phyloP scores from a whole-genome alignment of 2,329 filamentous ascomycete species.

The Chrysoporthe austroafricana region DNA sequence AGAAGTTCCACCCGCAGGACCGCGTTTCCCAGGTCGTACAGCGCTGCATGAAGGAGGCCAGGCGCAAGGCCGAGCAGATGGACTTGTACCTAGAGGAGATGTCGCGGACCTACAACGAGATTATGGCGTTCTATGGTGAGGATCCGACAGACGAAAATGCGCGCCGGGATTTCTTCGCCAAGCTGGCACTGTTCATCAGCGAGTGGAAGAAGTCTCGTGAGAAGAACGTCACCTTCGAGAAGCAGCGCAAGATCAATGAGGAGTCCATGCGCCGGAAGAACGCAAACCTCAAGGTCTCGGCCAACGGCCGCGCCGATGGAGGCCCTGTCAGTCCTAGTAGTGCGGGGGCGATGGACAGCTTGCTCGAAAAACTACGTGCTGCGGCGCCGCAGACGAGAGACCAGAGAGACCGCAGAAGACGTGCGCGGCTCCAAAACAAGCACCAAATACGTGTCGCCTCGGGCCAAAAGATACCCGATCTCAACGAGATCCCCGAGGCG shows the following conservation, averaged over 20 bases:
- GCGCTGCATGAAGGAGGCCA: slow-evolving; percentile 92
- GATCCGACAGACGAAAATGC: slow-evolving; percentile 90
- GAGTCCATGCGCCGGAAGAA: slow-evolving; percentile 91
- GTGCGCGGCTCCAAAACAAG: slow-evolving; percentile 85
- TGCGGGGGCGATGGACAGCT: slow-evolving; percentile 92
- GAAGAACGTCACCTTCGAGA: slow-evolving; percentile 86
- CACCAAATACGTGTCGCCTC: slow-evolving; percentile 89
- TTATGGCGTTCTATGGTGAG: slow-evolving; percentile 96
- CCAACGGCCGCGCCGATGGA: slow-evolving; percentile 46
- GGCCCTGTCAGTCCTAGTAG: slow-evolving; percentile 68
- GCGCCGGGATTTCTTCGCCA: slow-evolving; percentile 92
- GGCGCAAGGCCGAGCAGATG: slow-evolving; percentile 95
- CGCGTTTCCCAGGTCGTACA: slow-evolving; percentile 91
- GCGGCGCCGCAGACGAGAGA: slow-evolving; percentile 89
- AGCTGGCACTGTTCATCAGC: slow-evolving; percentile 84
- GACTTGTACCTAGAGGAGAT: slow-evolving; percentile 92
- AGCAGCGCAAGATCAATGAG: slow-evolving; percentile 82
- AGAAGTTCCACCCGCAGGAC: slow-evolving; percentile 97
- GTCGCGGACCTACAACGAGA: slow-evolving; percentile 87
- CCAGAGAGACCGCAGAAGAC: slow-evolving; percentile 83
- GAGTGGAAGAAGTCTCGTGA: slow-evolving; percentile 97
- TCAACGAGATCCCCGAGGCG: slow-evolving; percentile 63
- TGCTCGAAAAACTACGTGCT: slow-evolving; percentile 92
- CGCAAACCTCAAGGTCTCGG: slow-evolving; percentile 63
- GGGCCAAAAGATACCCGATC: slow-evolving; percentile 84